Evolutionary conservation across 2,329 filamentous ascomycete genomes (phyloP).

Genomic region (Colletotrichum sp.): DNA sequence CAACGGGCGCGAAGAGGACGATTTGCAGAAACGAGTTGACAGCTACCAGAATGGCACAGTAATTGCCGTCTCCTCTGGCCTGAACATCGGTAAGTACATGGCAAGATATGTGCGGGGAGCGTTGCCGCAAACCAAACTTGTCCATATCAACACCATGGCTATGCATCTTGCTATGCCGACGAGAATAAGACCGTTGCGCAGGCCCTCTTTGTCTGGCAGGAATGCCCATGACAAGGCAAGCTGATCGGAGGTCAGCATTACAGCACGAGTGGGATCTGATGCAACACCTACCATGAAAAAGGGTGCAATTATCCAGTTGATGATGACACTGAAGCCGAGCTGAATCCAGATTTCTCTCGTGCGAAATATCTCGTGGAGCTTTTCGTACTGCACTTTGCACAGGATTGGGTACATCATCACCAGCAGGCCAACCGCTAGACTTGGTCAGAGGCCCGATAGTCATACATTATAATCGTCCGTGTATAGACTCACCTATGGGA

Average conservation of each 20-base stretch:
- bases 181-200: slow-evolving; percentile 75
- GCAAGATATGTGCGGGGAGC: neutral
- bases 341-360: slow-evolving; percentile 75
- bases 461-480: accelerated
- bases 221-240: slow-evolving; percentile 72
- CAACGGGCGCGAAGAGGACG: slow-evolving; percentile 73
- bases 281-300: slow-evolving; percentile 72
- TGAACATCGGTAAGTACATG: neutral
- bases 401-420: slow-evolving; percentile 97
- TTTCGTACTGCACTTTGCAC: slow-evolving; percentile 84
- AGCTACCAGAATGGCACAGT: slow-evolving; percentile 82
- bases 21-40: slow-evolving; percentile 79
- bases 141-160: slow-evolving; percentile 84
- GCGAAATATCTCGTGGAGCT: slow-evolving; percentile 69
- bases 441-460: neutral
- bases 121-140: slow-evolving; percentile 49
- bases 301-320: slow-evolving; percentile 86
- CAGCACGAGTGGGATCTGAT: neutral
- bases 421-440: slow-evolving; percentile 74
- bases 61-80: slow-evolving; percentile 79
- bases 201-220: slow-evolving; percentile 60
- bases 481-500: slow-evolving; percentile 59
- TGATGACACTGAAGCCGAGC: slow-evolving; percentile 74
- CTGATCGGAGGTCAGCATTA: slow-evolving; percentile 37
- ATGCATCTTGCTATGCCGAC: slow-evolving; percentile 88